Conservation (phyloP, 1,284 basidiomycete genomes). For the Boletus mariae region DNA sequence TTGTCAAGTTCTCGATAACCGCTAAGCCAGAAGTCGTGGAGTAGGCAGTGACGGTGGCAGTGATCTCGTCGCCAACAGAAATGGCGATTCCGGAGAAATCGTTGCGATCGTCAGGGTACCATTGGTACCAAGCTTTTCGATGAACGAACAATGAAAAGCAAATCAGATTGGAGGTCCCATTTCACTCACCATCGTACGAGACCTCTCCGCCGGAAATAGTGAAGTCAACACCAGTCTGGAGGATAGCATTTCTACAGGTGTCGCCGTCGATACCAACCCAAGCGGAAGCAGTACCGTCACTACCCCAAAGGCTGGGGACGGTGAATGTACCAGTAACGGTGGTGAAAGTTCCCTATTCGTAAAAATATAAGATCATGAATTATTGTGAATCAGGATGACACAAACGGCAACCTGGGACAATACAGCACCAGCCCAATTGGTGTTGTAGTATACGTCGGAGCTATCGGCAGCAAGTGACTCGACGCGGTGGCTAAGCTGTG, state of each 20-base stretch:
- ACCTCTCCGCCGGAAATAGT: not conserved
- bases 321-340: conserved; percentile 20
- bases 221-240: conserved; percentile 25
- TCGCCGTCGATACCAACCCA: conserved; percentile 27
- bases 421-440: conserved; percentile 22
- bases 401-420: conserved; percentile 9
- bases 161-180: not conserved
- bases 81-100: conserved; percentile 7
- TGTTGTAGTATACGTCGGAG: conserved; percentile 14
- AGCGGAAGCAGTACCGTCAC: conserved; percentile 9
- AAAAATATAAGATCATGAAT: not conserved
- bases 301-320: conserved; percentile 13
- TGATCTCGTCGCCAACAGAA: conserved; percentile 13
- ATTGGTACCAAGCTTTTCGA: conserved; percentile 23
- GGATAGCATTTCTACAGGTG: conserved; percentile 13
- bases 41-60: conserved; percentile 13
- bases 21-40: conserved; percentile 21
- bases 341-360: conserved; percentile 17
- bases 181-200: conserved; percentile 16
- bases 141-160: not conserved
- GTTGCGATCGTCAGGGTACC: conserved; percentile 8
- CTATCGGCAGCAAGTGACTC: not conserved
- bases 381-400: not conserved
- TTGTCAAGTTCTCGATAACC: conserved; percentile 20
- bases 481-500: conserved; percentile 6